phyloP scores from a whole-genome alignment of 352 stramenopile species.

The Saprolegnia diclina region DNA sequence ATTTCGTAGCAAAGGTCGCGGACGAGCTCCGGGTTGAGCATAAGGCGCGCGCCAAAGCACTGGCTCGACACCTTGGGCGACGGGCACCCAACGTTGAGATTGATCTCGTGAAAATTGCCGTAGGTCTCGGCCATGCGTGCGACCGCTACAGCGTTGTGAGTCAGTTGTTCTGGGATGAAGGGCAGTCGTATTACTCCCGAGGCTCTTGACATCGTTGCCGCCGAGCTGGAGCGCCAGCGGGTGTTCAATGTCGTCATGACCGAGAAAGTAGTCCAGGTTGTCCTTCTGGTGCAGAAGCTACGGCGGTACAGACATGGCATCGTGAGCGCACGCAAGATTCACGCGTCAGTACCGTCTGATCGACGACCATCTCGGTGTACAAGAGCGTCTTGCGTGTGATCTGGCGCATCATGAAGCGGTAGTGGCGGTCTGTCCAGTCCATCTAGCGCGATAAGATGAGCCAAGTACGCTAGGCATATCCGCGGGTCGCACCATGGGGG shows the following conservation, averaged over 20 bases:
- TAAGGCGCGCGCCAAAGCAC: constrained; percentile 96
- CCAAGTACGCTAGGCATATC: constrained; percentile 31
- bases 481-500: constrained; percentile 55
- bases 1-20: constrained; percentile 89
- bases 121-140: constrained; percentile 73
- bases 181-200: constrained; percentile 42
- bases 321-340: background rate
- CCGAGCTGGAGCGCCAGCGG: constrained; percentile 93
- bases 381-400: constrained; percentile 91
- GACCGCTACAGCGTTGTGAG: constrained; percentile 39
- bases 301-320: background rate
- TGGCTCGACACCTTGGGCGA: constrained; percentile 68
- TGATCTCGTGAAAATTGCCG: constrained; percentile 91
- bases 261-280: constrained; percentile 87
- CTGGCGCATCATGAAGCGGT: constrained; percentile 90
- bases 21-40: constrained; percentile 95
- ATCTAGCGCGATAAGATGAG: constrained; percentile 61
- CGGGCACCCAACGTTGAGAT: constrained; percentile 96
- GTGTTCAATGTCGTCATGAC: constrained; percentile 73
- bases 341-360: constrained; percentile 84
- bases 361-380: constrained; percentile 99
- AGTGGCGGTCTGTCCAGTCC: constrained; percentile 97
- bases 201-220: constrained; percentile 80
- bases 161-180: background rate
- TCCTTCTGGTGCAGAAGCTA: constrained; percentile 78